These are phyloP conservation scores for Rhizophora apiculata DNA, from an alignment of 345 rosid genomes.

Conservation along the genomic window DNA sequence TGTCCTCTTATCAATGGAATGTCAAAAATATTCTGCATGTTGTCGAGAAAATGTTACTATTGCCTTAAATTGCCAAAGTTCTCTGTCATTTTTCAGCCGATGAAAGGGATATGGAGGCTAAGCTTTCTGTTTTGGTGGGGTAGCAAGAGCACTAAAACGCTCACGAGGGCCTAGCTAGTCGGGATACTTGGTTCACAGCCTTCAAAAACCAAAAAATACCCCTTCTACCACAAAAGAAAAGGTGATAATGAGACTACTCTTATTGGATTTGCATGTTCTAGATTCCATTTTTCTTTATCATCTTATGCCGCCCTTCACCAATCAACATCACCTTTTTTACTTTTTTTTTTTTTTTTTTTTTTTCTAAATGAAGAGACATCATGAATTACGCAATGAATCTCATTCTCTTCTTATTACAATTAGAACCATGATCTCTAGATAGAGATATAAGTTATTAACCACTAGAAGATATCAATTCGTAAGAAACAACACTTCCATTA, in stretches of 20 bases:
- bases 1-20: neutral
- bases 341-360: no score
- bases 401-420: neutral
- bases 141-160: slow-evolving; percentile 28
- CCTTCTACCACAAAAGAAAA: slow-evolving; percentile 13
- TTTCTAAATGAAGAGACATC: no score
- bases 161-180: neutral
- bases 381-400: no score
- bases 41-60: neutral
- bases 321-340: slow-evolving; percentile 28
- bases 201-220: slow-evolving; percentile 14
- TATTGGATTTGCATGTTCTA: slow-evolving; percentile 24
- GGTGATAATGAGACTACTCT: slow-evolving; percentile 8
- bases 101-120: neutral
- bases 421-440: neutral
- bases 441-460: no score
- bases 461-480: neutral
- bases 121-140: slow-evolving; percentile 32
- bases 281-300: slow-evolving; percentile 17
- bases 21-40: neutral
- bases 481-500: neutral
- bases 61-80: neutral
- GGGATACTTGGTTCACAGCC: slow-evolving; percentile 24
- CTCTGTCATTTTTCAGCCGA: neutral
- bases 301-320: slow-evolving; percentile 1